Evolutionary conservation across 192 early-diverging fungal species (phyloP), one percentile per base, ranked within the genome.

Genomic region (Backusella australiensis): DNA sequence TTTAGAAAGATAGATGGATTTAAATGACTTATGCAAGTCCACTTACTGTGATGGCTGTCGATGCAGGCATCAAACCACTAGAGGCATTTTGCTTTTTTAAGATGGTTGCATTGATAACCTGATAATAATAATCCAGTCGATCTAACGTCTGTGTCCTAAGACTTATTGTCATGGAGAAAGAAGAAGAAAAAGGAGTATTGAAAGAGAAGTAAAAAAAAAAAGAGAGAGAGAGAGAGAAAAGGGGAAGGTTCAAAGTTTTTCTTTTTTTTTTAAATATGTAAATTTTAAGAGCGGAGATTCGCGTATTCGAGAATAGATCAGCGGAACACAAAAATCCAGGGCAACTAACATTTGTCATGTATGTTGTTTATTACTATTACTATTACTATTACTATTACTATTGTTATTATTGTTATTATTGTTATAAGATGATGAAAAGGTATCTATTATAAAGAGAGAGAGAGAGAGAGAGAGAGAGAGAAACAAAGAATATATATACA

Each of bases 31-130:
- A 32, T 44, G n/a, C 29, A 52, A 19, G 23, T n/a, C 11, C 67
- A 74, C 77, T 75, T 75, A 78, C 80, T 32, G 93, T 96, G 32
- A 96, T 87, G 17, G 94, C 94, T 5, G 92, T 91, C 7, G 92
- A 93, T n/a, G 94, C 94, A 8, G 93, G 94, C 72, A 96, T 94
- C 81, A 96, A 84, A 9, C 94, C 93, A 8, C 91, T 94, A 11
- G 88, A 87, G 1, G 93, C 86, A 78, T 94, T 92, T 81, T 95
- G 93, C 9, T 91, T 81, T n/a, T 90, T 82, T 46, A 96, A 83
- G 75, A 95, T 95, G 38, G 92, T 93, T 32, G 85, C 79, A 19
- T 87, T 84, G 52, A 93, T 88, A 44, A 88, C 89, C n/a, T 88
- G 80, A 69, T 93, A 94, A 80, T 94, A 94, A 75, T 86, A 83